These are phyloP conservation scores for Trametes meyenii DNA, from an alignment of 768 basidiomycete genomes.

Conservation along the genomic window DNA sequence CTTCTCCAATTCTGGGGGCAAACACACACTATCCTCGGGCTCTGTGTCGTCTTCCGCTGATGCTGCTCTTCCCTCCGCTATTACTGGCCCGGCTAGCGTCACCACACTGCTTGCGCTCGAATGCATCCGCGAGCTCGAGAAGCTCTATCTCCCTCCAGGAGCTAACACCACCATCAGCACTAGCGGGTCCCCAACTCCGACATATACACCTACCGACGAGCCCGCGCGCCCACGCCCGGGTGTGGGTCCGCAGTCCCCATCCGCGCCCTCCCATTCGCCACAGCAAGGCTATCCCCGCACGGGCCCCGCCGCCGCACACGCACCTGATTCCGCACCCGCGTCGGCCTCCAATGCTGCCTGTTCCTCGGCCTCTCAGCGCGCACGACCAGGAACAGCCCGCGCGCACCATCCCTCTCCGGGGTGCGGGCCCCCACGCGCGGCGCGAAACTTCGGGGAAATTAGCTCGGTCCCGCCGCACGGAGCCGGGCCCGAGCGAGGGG, in stretches of 20 bases:
- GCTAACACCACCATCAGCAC: background rate
- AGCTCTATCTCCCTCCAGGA: constrained; percentile 19
- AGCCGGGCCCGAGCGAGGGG: background rate
- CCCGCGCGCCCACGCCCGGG: background rate
- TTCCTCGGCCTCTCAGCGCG: background rate
- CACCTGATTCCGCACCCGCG: constrained; percentile 5
- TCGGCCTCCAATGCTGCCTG: background rate
- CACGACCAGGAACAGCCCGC: constrained; percentile 2
- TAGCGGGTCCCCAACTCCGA: background rate
- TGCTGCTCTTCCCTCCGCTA: background rate
- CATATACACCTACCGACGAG: background rate
- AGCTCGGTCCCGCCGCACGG: constrained; percentile 6
- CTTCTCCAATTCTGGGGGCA: background rate
- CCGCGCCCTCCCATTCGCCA: constrained; percentile 6
- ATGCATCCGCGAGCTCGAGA: constrained; percentile 41
- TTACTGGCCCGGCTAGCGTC: background rate
- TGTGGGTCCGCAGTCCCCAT: background rate
- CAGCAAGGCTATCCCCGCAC: constrained; percentile 9
- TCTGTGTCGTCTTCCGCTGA: background rate
- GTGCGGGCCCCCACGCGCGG: constrained; percentile 14
- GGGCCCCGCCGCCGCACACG: background rate
- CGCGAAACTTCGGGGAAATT: constrained; percentile 19
- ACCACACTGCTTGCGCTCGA: constrained; percentile 37
- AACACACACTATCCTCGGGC: too few species aligned
- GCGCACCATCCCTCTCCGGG: background rate